These are phyloP conservation scores for Botrytis squamosa DNA, from an alignment of 2,329 filamentous ascomycete species.

Conservation along the genomic window DNA sequence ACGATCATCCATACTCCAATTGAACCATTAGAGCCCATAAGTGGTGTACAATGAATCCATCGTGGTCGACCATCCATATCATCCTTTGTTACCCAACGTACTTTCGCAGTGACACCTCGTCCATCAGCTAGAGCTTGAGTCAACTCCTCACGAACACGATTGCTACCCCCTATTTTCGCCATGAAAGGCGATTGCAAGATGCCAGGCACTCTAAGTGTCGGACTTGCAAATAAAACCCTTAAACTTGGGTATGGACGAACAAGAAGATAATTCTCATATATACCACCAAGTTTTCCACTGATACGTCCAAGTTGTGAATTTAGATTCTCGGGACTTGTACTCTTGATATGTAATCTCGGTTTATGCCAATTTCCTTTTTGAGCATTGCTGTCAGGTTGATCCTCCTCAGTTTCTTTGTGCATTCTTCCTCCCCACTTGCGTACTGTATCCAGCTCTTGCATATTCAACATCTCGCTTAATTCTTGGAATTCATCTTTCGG, in stretches of 20 bases:
- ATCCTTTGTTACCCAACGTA: slow-evolving; percentile 62
- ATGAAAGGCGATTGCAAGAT: slow-evolving; percentile 62
- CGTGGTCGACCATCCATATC: slow-evolving; percentile 56
- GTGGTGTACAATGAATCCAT: slow-evolving; percentile 77
- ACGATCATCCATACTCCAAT: slow-evolving; percentile 80
- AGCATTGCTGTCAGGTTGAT: slow-evolving; percentile 42
- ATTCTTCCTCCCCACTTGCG: slow-evolving; percentile 62
- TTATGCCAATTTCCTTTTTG: slow-evolving; percentile 42
- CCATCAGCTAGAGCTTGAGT: slow-evolving; percentile 63
- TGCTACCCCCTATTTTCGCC: slow-evolving; percentile 52
- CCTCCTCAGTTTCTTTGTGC: slow-evolving; percentile 51
- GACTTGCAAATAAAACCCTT: slow-evolving; percentile 67
- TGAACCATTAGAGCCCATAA: slow-evolving; percentile 63
- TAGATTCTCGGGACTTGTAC: slow-evolving; percentile 34
- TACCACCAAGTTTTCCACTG: slow-evolving; percentile 42
- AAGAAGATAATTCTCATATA: slow-evolving; percentile 60
- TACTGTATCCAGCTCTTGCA: slow-evolving; percentile 63
- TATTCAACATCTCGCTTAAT: slow-evolving; percentile 68
- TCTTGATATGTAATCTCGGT: slow-evolving; percentile 44
- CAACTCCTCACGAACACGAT: slow-evolving; percentile 49
- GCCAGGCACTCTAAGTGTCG: slow-evolving; percentile 63
- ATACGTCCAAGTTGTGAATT: slow-evolving; percentile 19
- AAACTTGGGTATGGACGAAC: slow-evolving; percentile 65
- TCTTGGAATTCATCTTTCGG: slow-evolving; percentile 64
- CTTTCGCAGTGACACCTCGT: slow-evolving; percentile 70